Conservation (phyloP, 225 moss, liverwort and hornwort genomes). For the Antitrichia curtipendula region DNA sequence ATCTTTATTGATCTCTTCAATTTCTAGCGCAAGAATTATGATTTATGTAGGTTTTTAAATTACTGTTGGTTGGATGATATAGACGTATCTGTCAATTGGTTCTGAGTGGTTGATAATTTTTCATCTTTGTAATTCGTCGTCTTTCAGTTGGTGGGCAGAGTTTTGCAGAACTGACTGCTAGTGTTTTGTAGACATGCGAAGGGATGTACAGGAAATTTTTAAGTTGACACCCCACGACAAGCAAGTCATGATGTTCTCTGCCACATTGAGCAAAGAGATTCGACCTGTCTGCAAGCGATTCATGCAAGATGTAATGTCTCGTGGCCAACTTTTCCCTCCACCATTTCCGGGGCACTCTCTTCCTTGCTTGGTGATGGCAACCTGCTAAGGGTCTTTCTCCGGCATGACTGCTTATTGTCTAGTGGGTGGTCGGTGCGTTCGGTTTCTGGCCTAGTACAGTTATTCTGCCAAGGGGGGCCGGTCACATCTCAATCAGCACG, state of each 20-base stretch:
- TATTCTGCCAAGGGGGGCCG: constrained; percentile 26
- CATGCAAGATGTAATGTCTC: constrained; percentile 99
- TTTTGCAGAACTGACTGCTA: constrained; percentile 17
- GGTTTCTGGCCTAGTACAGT: constrained; percentile 36
- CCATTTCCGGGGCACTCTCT: constrained; percentile 54
- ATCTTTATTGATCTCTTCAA: not conserved
- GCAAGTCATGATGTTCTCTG: constrained; percentile 99
- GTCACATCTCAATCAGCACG: constrained; percentile 9
- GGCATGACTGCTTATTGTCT: constrained; percentile 57
- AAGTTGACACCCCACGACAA: constrained; percentile 97
- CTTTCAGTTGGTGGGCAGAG: not conserved
- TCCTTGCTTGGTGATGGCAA: constrained; percentile 70
- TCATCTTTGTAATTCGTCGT: not conserved
- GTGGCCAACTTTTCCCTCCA: constrained; percentile 59
- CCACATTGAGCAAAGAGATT: constrained; percentile 96
- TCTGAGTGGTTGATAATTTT: too few relatives aligned
- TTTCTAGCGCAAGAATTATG: too few relatives aligned
- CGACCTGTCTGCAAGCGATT: constrained; percentile 98
- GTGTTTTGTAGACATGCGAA: constrained; percentile 94
- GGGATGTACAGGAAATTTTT: constrained; percentile 97
- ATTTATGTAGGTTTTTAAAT: not conserved
- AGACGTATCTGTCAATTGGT: not conserved
- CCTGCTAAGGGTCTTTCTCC: constrained; percentile 56
- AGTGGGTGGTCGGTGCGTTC: constrained; percentile 48
- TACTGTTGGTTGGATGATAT: not conserved